These are phyloP conservation scores for Mycena capillaripes DNA, from an alignment of 768 basidiomycete genomes.

Conservation along the genomic window DNA sequence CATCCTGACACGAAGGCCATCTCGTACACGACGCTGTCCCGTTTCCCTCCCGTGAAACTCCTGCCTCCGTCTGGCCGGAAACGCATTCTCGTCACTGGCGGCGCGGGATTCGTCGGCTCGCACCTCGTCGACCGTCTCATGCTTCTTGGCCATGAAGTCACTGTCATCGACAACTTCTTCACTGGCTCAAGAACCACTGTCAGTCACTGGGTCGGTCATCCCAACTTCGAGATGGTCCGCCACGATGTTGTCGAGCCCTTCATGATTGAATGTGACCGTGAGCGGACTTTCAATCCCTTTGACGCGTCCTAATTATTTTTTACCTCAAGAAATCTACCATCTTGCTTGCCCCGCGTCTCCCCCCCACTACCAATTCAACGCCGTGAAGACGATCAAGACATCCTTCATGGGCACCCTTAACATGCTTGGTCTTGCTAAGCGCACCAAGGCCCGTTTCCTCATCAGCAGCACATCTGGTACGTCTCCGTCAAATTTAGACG, in stretches of 20 bases:
- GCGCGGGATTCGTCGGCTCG: constrained; percentile 99
- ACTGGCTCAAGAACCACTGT: constrained; percentile 98
- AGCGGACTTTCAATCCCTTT: constrained; percentile 47
- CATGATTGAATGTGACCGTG: constrained; percentile 99
- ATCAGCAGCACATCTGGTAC: constrained; percentile 94
- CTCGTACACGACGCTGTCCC: constrained; percentile 92
- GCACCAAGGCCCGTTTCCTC: constrained; percentile 96
- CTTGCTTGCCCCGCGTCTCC: constrained; percentile 98
- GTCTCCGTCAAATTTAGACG: constrained; percentile 36
- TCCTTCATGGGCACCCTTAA: constrained; percentile 98
- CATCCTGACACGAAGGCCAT: constrained; percentile 85
- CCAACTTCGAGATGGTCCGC: constrained; percentile 98
- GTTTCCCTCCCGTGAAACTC: constrained; percentile 94
- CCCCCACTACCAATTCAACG: constrained; percentile 98
- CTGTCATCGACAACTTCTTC: constrained; percentile 98
- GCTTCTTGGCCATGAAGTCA: constrained; percentile 97
- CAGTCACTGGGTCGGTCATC: constrained; percentile 96
- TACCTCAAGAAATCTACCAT: constrained; percentile 90
- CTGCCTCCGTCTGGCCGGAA: constrained; percentile 84
- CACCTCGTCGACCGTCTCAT: constrained; percentile 98
- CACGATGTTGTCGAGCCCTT: constrained; percentile 98
- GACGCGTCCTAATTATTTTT: constrained; percentile 21
- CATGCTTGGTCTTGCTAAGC: constrained; percentile 98
- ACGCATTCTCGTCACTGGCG: constrained; percentile 95
- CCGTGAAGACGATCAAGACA: constrained; percentile 98